These are phyloP conservation scores for Fusarium fujikuroi DNA, from an alignment of 2,329 filamentous ascomycete species.

Conservation along the genomic window DNA sequence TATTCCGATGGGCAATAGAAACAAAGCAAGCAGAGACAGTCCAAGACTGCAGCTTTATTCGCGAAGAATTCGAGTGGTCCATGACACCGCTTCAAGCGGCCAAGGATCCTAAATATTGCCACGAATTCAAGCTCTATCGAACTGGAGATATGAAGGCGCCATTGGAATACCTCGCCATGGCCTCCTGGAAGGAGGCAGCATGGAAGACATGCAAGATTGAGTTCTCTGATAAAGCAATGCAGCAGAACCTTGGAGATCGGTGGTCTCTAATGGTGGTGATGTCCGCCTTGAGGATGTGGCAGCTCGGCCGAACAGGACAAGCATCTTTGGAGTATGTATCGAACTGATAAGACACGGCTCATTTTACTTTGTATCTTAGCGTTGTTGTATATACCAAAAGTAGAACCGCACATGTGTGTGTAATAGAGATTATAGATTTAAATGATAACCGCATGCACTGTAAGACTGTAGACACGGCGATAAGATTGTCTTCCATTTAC, in stretches of 20 bases:
- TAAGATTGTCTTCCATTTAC: neutral
- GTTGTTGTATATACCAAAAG: slow-evolving; percentile 5
- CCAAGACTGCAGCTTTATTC: slow-evolving; percentile 17
- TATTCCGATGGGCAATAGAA: slow-evolving; percentile 33
- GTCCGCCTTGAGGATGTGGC: slow-evolving; percentile 36
- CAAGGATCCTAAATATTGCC: slow-evolving; percentile 25
- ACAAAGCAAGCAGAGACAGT: slow-evolving; percentile 12
- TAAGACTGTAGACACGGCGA: neutral
- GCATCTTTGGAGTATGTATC: slow-evolving; percentile 34
- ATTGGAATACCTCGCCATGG: slow-evolving; percentile 26
- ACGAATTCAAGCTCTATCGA: slow-evolving; percentile 36
- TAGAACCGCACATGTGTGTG: neutral
- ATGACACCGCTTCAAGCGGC: slow-evolving; percentile 24
- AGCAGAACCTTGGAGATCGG: slow-evolving; percentile 21
- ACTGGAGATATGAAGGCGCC: slow-evolving; percentile 28
- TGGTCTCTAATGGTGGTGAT: slow-evolving; percentile 35
- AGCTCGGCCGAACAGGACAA: slow-evolving; percentile 34
- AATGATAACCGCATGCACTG: neutral
- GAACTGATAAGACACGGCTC: neutral
- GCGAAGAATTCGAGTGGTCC: slow-evolving; percentile 34
- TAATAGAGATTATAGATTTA: slow-evolving; percentile 10
- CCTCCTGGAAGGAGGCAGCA: slow-evolving; percentile 34
- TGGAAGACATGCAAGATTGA: slow-evolving; percentile 37
- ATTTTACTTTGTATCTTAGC: slow-evolving; percentile 8
- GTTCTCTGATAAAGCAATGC: slow-evolving; percentile 20